Percentiles rank a stretch among this genome's conserved stretches.
phyloP scores from a whole-genome alignment of 2,329 filamentous ascomycete genomes.

The Fusarium praegraminearum region DNA sequence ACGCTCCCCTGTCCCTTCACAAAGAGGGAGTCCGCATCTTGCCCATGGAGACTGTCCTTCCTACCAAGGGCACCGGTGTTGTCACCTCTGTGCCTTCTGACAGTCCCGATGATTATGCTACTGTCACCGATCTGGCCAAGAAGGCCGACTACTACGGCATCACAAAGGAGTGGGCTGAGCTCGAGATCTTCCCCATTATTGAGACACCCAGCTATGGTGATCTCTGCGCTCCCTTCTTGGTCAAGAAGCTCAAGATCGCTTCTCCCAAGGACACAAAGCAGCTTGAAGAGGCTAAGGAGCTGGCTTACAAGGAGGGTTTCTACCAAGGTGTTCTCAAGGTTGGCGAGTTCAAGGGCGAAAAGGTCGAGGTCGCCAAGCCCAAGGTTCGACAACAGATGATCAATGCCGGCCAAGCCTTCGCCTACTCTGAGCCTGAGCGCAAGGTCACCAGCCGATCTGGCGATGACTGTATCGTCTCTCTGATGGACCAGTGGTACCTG shows the following conservation, averaged over 20 bases:
- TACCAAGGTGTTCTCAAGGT: constrained; percentile 93
- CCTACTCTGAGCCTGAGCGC: constrained; percentile 93
- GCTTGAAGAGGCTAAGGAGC: constrained; percentile 92
- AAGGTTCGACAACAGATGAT: constrained; percentile 85
- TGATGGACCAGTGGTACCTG: constrained; percentile 97
- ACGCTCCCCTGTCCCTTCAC: constrained; percentile 90
- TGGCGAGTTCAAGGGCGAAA: constrained; percentile 88
- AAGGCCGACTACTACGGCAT: constrained; percentile 98
- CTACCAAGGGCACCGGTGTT: constrained; percentile 95
- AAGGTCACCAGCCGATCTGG: constrained; percentile 89
- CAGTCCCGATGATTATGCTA: constrained; percentile 93
- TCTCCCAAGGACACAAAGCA: constrained; percentile 93
- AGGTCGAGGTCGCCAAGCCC: constrained; percentile 87
- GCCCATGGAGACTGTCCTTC: constrained; percentile 93
- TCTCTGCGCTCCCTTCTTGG: constrained; percentile 82
- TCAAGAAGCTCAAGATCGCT: constrained; percentile 94
- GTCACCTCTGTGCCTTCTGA: constrained; percentile 97
- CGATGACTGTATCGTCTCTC: constrained; percentile 92
- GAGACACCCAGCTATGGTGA: constrained; percentile 89
- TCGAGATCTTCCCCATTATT: constrained; percentile 90
- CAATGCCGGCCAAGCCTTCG: constrained; percentile 82
- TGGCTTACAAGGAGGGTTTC: constrained; percentile 97
- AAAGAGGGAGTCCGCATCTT: constrained; percentile 86
- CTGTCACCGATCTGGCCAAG: constrained; percentile 86
- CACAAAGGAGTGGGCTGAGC: constrained; percentile 94